Evolutionary conservation across 2,329 filamentous ascomycete species (phyloP).

Genomic region (Talaromyces rugulosus): DNA sequence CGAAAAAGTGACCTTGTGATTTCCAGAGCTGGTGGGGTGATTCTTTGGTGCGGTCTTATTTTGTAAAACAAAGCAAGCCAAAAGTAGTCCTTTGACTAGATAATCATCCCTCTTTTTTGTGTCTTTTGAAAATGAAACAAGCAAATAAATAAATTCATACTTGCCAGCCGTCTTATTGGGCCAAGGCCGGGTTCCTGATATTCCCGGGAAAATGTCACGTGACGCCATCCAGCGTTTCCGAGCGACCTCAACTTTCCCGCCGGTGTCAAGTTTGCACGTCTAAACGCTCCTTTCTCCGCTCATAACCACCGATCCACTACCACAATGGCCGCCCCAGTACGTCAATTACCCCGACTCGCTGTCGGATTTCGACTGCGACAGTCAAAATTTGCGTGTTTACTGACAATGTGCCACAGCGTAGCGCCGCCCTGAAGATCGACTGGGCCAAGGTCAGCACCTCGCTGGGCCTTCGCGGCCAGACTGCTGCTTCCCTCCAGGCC

Average conservation of each 20-base stretch:
- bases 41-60: background rate
- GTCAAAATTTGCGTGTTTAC: constrained; percentile 7
- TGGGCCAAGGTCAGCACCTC: constrained; percentile 93
- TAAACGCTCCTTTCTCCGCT: constrained; percentile 15
- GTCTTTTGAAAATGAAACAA: background rate
- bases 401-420: constrained; percentile 61
- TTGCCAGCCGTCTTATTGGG: background rate
- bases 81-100: background rate
- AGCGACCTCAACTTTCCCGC: constrained; percentile 10
- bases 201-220: constrained; percentile 12
- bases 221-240: background rate
- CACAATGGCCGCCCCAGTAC: constrained; percentile 27
- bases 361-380: background rate
- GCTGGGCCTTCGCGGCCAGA: constrained; percentile 94
- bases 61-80: background rate
- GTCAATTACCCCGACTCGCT: constrained; percentile 16
- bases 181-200: background rate
- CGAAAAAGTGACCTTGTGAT: background rate
- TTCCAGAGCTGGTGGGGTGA: background rate
- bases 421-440: constrained; percentile 98
- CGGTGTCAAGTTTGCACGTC: constrained; percentile 14
- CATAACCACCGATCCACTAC: constrained; percentile 11
- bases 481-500: constrained; percentile 80
- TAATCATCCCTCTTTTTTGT: background rate
- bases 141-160: background rate